These are phyloP conservation scores for Clavispora vitiphila DNA, from an alignment of 805 yeast species.

Conservation along the genomic window DNA sequence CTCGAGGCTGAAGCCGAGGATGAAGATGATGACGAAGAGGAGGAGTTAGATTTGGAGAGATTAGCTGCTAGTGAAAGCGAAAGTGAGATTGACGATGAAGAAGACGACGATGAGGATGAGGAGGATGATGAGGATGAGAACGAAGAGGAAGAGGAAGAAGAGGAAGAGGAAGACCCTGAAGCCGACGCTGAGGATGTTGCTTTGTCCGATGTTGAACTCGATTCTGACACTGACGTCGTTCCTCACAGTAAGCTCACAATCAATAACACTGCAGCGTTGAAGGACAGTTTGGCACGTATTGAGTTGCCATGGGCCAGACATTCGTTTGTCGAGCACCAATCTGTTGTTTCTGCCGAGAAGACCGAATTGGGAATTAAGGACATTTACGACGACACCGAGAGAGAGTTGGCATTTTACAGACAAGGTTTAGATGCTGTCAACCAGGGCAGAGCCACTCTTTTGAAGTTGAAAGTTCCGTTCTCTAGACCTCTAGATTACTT, in stretches of 20 bases:
- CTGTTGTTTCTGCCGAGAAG: constrained; percentile 55
- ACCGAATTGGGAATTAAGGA: constrained; percentile 71
- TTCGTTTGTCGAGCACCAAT: constrained; percentile 80
- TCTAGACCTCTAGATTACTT: constrained; percentile 92
- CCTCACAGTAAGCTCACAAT: constrained; percentile 88
- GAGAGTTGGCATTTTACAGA: constrained; percentile 92
- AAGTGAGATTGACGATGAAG: constrained; percentile 30
- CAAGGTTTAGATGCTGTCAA: constrained; percentile 85
- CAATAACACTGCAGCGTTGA: constrained; percentile 81
- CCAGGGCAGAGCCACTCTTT: constrained; percentile 60
- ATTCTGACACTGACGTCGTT: constrained; percentile 90
- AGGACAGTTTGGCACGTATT: constrained; percentile 62
- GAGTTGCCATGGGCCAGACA: constrained; percentile 60
- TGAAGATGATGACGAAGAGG: constrained; percentile 43
- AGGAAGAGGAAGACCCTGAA: constrained; percentile 45
- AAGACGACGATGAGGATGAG: constrained; percentile 30
- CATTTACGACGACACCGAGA: constrained; percentile 90
- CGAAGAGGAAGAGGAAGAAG: constrained; percentile 41
- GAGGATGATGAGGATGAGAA: constrained; percentile 21
- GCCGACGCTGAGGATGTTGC: constrained; percentile 77
- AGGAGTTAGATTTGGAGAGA: constrained; percentile 45
- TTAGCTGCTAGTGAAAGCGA: constrained; percentile 54
- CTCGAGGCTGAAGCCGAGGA: constrained; percentile 36
- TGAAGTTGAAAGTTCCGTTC: constrained; percentile 76
- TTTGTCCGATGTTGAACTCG: constrained; percentile 85